phyloP scores from a whole-genome alignment of 2,329 filamentous ascomycete genomes.

The Fusarium neocosmosporiellum region DNA sequence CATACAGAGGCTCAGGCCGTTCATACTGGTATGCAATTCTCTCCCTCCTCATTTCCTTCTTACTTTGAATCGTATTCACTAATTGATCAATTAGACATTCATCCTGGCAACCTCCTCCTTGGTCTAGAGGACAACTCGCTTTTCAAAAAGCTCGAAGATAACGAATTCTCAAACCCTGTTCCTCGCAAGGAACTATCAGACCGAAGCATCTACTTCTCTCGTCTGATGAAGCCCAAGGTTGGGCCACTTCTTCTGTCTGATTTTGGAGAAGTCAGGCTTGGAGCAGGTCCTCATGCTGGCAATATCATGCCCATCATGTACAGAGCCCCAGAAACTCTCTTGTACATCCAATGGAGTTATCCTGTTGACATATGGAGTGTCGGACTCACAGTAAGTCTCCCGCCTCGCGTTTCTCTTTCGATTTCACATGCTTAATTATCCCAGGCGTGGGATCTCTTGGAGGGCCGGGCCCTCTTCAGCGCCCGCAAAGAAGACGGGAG shows the following conservation, averaged over 20 bases:
- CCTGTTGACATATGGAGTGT: background rate
- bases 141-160: background rate
- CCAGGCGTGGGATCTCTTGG: background rate
- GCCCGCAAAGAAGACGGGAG: background rate
- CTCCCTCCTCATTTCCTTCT: background rate
- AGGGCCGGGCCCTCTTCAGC: background rate
- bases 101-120: background rate
- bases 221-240: background rate
- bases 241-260: background rate
- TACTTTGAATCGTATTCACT: background rate
- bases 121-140: background rate
- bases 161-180: background rate
- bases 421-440: background rate
- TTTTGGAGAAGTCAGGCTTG: background rate
- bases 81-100: background rate
- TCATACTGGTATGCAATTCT: background rate
- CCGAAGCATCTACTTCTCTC: background rate
- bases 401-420: too few species aligned
- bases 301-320: background rate
- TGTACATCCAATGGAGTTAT: background rate
- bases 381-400: background rate
- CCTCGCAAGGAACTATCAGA: background rate
- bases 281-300: background rate
- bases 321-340: background rate
- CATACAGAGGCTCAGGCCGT: background rate